Evolutionary conservation across 306 rosid genomes (phyloP), one percentile per base, ranked within the genome.

Genomic region (Prunus davidiana): DNA sequence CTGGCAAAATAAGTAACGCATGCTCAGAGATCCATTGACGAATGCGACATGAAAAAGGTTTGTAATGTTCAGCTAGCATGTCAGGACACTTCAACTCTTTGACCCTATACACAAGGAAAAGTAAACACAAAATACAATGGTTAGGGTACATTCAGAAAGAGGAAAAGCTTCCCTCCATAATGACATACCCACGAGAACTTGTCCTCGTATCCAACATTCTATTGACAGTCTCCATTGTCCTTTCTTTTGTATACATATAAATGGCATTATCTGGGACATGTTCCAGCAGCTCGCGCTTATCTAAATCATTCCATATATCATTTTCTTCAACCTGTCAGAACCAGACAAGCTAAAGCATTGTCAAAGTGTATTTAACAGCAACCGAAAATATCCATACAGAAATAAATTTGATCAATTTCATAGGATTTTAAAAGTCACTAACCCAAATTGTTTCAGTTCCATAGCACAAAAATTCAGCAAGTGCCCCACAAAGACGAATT

Each of bases 1-100:
- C 55, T 46, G 88, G 90, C 16, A 89, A 70, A 73, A 90, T 62
- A 64, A 82, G 69, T 43, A 85, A 80, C 56, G 87, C 85, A 76
- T 86, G 84, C 64, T 84, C 82, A 64, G 76, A 81, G 83, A 88
- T 80, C 96, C 97, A 89, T 71, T 90, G 91, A 73, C 46, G 82
- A 50, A 90, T 57, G 73, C 82, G 82, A 67, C 97, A 94, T 8
- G 91, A 43, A 68, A 82, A 84, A 22, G 95, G 83, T 84, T 92
- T 94, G 88, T 89, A 86, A 52, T 62, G 84, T 80, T 86, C 90
- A 2, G 84, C 96, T 67, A 86, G 75, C 62, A 50, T 46, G 74
- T 94, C 91, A 16, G 97, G 93, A 76, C 97, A 92, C 82, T 90
- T 94, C 71, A 87, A 85, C 83, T 92, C 98, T 82, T 89, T 89